Evolutionary conservation across 1,284 basidiomycete genomes (phyloP).

Genomic region (Ustilago xerochloae): DNA sequence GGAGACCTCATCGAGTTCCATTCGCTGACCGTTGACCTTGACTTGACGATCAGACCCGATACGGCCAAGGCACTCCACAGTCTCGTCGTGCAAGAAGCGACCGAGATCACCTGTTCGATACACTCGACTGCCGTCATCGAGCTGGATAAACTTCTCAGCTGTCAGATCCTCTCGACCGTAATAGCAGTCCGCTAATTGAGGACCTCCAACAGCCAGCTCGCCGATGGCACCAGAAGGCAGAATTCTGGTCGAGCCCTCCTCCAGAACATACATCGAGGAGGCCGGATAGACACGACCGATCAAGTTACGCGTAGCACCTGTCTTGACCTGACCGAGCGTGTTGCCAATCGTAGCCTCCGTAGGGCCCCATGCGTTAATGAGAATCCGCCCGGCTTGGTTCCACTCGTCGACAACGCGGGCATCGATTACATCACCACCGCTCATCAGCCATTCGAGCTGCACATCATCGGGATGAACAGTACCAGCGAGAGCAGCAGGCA

Average conservation of each 20-base stretch:
- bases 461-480: conserved; percentile 58
- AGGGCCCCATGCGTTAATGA: conserved; percentile 67
- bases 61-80: conserved; percentile 63
- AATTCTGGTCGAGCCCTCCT: conserved; percentile 28
- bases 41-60: conserved; percentile 61
- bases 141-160: conserved; percentile 50
- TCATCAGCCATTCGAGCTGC: conserved; percentile 66
- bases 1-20: conserved; percentile 66
- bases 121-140: conserved; percentile 55
- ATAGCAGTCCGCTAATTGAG: conserved; percentile 66
- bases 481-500: conserved; percentile 63
- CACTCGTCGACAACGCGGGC: conserved; percentile 60
- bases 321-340: conserved; percentile 61
- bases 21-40: conserved; percentile 67
- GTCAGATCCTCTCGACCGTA: conserved; percentile 59
- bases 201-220: conserved; percentile 64
- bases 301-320: conserved; percentile 45
- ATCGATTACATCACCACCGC: conserved; percentile 66
- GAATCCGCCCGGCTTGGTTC: conserved; percentile 50
- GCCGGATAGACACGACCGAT: conserved; percentile 60
- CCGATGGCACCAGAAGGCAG: conserved; percentile 55
- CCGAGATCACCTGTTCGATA: conserved; percentile 67
- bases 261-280: conserved; percentile 55
- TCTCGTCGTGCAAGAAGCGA: conserved; percentile 58
- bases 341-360: conserved; percentile 67